Evolutionary conservation across 78 protist genomes (phyloP).

Genomic region (Polysphondylium violaceum): DNA sequence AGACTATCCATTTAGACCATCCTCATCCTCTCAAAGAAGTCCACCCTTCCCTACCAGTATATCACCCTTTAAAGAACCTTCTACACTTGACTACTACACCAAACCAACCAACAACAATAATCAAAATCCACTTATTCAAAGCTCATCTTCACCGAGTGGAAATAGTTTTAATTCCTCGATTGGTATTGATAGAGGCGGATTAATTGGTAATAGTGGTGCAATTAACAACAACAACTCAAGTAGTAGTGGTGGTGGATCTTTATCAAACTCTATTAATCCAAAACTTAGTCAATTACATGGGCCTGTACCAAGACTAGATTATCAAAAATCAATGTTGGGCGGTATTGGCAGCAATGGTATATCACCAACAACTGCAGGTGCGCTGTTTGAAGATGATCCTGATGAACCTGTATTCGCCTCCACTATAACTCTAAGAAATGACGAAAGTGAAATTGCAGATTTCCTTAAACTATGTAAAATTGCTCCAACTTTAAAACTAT

Average conservation of each 20-base stretch:
- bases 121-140: not conserved
- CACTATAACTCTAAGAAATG: not conserved
- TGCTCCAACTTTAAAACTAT: conserved; percentile 70
- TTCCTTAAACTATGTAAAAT: conserved; percentile 66
- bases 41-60: conserved; percentile 49
- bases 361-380: conserved; percentile 16
- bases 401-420: conserved; percentile 70
- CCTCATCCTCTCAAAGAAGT: conserved; percentile 1
- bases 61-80: conserved; percentile 29
- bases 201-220: conserved; percentile 1
- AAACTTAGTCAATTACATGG: conserved; percentile 73
- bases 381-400: not conserved
- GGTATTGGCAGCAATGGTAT: not conserved
- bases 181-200: conserved; percentile 11
- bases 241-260: not conserved
- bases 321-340: not conserved
- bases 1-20: not conserved
- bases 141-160: conserved; percentile 5
- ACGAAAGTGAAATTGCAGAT: conserved; percentile 52
- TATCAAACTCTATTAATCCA: conserved; percentile 10
- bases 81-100: conserved; percentile 3
- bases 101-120: not conserved
- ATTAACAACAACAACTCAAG: not conserved
- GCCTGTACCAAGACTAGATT: conserved; percentile 18
- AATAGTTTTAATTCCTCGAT: conserved; percentile 1